Evolutionary conservation across 164 flowering plant species (phyloP), one percentile per base, ranked within the genome.

Genomic region (Stephania japonica): DNA sequence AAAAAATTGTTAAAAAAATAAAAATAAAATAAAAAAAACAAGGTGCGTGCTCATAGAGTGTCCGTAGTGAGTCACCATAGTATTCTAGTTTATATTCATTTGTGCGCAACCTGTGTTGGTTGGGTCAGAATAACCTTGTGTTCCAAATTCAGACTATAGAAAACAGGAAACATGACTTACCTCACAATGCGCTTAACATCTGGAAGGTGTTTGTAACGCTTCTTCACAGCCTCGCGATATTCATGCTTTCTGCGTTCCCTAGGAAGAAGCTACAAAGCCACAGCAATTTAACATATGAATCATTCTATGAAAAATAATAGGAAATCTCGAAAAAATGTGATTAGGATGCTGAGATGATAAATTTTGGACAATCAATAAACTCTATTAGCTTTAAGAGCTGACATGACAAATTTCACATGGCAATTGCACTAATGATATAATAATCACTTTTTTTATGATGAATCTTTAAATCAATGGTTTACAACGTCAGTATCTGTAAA

Each of bases 141-240:
- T 59, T 59, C 23, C 64, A 21, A 59, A 11, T 9, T 47, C 53
- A 47, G 53, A 47, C 21, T 59, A 59, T 21, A 19, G 23, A 59
- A 59, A 59, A 2, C 21, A 59, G n/a, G n/a, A 59, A 63, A 70
- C 42, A 16, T 38, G 42, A 67, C 83, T 66, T 80, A 92, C 97
- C 95, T 90, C 67, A 84, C 81, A 69, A 93, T 88, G 42, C 99
- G 94, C 80, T 90, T 93, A 69, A 95, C 84, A 75, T 90, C 97
- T 67, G 89, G 88, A 66, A 95, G 96, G 76, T 95, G 94, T 85
- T 84, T 90, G 85, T 87, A 88, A 1, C 96, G 96, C 38, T 89
- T 88, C 87, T 85, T 88, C n/a, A 93, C 84, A 81, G 96, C 97
- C 72, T 93, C 94, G 25, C 76, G 68, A 80, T 93, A 93, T 10